Evolutionary conservation across 345 rosid genomes (phyloP).

Genomic region (Camelina laxa): DNA sequence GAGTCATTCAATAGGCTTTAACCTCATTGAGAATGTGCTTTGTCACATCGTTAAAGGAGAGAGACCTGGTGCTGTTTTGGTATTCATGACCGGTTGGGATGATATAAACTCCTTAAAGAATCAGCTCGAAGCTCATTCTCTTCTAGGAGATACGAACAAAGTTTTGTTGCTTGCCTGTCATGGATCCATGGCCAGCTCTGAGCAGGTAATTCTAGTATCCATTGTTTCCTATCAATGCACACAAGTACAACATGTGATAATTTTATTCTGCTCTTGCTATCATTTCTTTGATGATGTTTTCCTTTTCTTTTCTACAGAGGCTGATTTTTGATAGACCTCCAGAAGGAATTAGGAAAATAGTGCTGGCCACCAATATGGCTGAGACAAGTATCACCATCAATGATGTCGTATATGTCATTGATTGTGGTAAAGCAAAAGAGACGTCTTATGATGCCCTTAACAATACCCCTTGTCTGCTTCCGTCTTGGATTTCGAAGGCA

Average conservation of each 20-base stretch:
- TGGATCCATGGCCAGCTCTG: constrained; percentile 98
- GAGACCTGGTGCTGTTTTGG: constrained; percentile 92
- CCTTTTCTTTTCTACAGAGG: constrained; percentile 56
- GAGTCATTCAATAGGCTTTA: constrained; percentile 98
- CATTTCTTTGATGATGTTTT: constrained; percentile 14
- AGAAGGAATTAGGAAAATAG: constrained; percentile 92
- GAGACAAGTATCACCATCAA: constrained; percentile 99
- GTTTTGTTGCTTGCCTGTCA: constrained; percentile 95
- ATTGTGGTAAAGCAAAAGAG: constrained; percentile 99
- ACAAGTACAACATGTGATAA: constrained; percentile 20
- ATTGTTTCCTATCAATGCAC: constrained; percentile 25
- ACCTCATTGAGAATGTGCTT: constrained; percentile 90
- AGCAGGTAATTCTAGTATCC: constrained; percentile 66
- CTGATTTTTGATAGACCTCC: constrained; percentile 94
- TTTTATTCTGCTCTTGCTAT: neutral
- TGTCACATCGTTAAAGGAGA: constrained; percentile 80
- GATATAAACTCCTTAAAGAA: constrained; percentile 68
- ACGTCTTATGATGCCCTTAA: constrained; percentile 98
- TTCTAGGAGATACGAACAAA: constrained; percentile 83
- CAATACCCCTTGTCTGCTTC: constrained; percentile 98
- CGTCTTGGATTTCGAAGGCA: constrained; percentile 98
- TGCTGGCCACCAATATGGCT: constrained; percentile 98
- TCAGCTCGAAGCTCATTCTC: constrained; percentile 48
- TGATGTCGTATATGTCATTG: constrained; percentile 96
- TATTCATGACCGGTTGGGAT: constrained; percentile 99